These are phyloP conservation scores for Xylariaceae sp. DNA, from an alignment of 2,329 filamentous ascomycete species.

Conservation along the genomic window DNA sequence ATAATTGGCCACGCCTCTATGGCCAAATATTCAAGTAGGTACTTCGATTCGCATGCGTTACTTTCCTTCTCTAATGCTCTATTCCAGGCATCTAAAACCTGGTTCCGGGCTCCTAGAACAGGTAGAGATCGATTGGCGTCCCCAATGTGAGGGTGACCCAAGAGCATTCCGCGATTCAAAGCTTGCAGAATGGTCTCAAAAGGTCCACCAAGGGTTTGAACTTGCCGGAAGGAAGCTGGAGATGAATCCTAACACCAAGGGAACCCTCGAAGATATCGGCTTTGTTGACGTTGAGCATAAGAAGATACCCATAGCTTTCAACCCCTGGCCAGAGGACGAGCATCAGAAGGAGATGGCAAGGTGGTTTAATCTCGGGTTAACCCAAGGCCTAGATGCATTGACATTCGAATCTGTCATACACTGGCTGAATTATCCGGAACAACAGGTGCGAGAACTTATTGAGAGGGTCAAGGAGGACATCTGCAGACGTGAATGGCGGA, in stretches of 20 bases:
- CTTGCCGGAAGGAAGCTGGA: constrained; percentile 70
- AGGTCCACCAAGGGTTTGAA: constrained; percentile 72
- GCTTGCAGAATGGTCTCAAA: constrained; percentile 72
- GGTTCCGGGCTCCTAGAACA: constrained; percentile 82
- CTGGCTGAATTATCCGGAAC: constrained; percentile 61
- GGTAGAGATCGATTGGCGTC: constrained; percentile 85
- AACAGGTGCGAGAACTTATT: constrained; percentile 69
- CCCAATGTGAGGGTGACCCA: constrained; percentile 70
- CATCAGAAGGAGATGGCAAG: constrained; percentile 72
- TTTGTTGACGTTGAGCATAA: constrained; percentile 81
- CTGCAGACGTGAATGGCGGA: constrained; percentile 70
- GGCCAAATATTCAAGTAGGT: constrained; percentile 70
- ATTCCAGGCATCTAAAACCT: constrained; percentile 75
- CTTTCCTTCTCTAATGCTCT: constrained; percentile 14
- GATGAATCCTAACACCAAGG: constrained; percentile 59
- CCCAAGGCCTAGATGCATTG: constrained; percentile 74
- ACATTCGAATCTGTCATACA: constrained; percentile 76
- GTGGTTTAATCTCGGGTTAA: constrained; percentile 84
- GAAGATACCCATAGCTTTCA: constrained; percentile 73
- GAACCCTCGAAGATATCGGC: constrained; percentile 71
- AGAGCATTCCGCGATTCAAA: constrained; percentile 52
- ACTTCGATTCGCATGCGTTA: neutral
- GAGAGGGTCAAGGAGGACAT: constrained; percentile 71
- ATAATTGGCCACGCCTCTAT: constrained; percentile 78
- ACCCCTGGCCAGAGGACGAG: constrained; percentile 72